Evolutionary conservation across 73 alveolate genomes (phyloP).

Genomic region (Halteria grandinella): DNA sequence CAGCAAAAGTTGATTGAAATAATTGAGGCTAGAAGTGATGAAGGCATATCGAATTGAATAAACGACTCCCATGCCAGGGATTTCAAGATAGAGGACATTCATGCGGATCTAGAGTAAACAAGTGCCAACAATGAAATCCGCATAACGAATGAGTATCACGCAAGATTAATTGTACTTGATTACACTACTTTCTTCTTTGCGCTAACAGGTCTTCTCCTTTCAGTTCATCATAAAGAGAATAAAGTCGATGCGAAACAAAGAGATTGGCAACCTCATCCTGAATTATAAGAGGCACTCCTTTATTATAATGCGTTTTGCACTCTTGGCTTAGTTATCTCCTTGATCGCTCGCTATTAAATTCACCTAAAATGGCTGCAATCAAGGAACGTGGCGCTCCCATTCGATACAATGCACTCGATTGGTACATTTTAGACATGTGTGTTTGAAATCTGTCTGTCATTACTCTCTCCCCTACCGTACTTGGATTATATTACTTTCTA

Average conservation of each 20-base stretch:
- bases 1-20: neutral
- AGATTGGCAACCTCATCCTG: conserved; percentile 19
- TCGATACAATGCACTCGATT: conserved; percentile 57
- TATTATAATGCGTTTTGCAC: conserved; percentile 56
- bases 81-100: neutral
- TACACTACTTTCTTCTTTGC: conserved; percentile 54
- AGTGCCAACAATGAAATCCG: conserved; percentile 42
- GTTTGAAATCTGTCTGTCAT: conserved; percentile 57
- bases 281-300: conserved; percentile 39
- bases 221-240: conserved; percentile 53
- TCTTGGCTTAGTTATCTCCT: conserved; percentile 22
- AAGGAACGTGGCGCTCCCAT: conserved; percentile 53
- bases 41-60: neutral
- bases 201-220: conserved; percentile 62
- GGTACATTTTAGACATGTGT: conserved; percentile 44
- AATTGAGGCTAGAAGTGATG: neutral
- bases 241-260: conserved; percentile 35
- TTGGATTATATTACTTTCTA: conserved; percentile 30
- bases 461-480: conserved; percentile 74
- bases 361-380: conserved; percentile 69
- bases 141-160: conserved; percentile 47
- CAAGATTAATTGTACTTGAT: conserved; percentile 52
- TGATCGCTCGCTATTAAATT: conserved; percentile 59
- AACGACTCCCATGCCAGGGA: neutral
- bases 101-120: neutral